Percentiles rank a stretch among this genome's conserved stretches.
Evolutionary conservation across 768 basidiomycete genomes (phyloP).

Genomic region (Clavulina sp.): DNA sequence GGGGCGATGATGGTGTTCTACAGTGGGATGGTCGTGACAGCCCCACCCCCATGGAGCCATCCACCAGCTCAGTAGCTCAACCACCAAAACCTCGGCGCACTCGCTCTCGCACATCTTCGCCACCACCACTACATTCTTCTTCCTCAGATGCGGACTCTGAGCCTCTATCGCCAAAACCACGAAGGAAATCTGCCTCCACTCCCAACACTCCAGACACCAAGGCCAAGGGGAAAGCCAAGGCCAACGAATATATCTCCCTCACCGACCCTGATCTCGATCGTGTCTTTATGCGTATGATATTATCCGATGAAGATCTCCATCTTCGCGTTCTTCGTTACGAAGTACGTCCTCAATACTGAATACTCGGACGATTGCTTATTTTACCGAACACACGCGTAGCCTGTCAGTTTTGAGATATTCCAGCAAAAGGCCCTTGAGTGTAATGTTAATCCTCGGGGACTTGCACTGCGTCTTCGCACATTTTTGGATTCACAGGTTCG

Average conservation of each 20-base stretch:
- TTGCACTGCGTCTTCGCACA: constrained; percentile 25
- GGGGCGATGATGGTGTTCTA: not conserved
- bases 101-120: too few relatives aligned
- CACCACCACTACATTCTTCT: not conserved
- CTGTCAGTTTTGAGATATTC: constrained; percentile 40
- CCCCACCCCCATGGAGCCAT: not conserved
- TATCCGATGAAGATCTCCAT: constrained; percentile 29
- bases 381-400: constrained; percentile 22
- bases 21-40: not conserved
- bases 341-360: constrained; percentile 19
- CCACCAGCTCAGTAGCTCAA: too few relatives aligned
- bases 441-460: constrained; percentile 18
- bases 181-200: not conserved
- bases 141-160: not conserved
- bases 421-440: constrained; percentile 23
- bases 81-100: too few relatives aligned
- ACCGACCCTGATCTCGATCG: constrained; percentile 3
- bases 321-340: constrained; percentile 47
- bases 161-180: not conserved
- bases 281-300: constrained; percentile 7
- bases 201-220: not conserved
- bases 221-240: not conserved
- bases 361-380: not conserved
- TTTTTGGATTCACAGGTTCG: constrained; percentile 43
- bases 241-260: not conserved